Evolutionary conservation across 306 rosid genomes (phyloP).

Genomic region (Rosa multiflora): DNA sequence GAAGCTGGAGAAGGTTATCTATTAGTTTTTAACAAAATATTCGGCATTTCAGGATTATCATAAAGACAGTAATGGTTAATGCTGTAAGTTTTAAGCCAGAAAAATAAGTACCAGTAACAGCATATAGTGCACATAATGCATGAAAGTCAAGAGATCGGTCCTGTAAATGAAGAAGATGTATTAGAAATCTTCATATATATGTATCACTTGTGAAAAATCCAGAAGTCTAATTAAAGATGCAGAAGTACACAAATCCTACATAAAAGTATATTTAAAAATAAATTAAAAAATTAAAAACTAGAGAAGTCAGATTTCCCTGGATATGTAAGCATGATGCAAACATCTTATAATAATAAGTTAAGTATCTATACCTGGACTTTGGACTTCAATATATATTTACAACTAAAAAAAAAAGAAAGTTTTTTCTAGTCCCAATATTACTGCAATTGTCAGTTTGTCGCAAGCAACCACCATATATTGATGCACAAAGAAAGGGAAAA

Average conservation of each 20-base stretch:
- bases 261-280: background rate
- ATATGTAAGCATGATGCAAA: background rate
- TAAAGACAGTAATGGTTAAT: conserved; percentile 14
- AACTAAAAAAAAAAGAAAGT: background rate
- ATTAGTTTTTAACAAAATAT: background rate
- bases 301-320: background rate
- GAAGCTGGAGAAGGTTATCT: background rate
- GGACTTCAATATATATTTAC: background rate
- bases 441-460: background rate
- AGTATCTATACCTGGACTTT: no score
- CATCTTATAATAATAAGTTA: background rate
- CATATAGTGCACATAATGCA: conserved; percentile 95
- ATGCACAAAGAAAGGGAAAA: background rate
- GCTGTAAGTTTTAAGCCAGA: conserved; percentile 25
- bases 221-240: background rate
- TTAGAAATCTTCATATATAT: conserved; percentile 37
- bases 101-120: conserved; percentile 82
- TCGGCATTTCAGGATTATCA: conserved; percentile 2
- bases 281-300: background rate
- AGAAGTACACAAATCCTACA: background rate
- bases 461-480: background rate
- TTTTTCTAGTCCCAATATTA: background rate
- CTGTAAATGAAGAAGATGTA: conserved; percentile 57
- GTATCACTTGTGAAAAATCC: background rate
- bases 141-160: conserved; percentile 97